phyloP scores from a whole-genome alignment of 352 stramenopile species.

The Elongisporangium anandrum region DNA sequence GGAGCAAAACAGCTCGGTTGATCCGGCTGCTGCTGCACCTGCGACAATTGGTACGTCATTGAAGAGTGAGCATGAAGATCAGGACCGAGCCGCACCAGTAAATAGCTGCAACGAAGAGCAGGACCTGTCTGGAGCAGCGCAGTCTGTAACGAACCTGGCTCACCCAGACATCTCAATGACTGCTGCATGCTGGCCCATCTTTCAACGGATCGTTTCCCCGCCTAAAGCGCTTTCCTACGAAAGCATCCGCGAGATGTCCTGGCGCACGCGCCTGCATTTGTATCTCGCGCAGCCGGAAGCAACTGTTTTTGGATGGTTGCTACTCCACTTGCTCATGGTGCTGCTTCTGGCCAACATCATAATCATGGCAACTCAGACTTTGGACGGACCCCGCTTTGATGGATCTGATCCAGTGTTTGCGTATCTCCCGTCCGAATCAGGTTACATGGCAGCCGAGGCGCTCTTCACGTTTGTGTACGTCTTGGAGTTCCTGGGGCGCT shows the following conservation, averaged over 20 bases:
- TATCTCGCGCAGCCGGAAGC: slow-evolving; percentile 39
- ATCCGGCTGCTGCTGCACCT: neutral
- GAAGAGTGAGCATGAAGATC: neutral
- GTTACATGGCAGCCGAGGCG: slow-evolving; percentile 21
- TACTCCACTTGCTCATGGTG: slow-evolving; percentile 32
- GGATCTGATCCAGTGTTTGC: slow-evolving; percentile 35
- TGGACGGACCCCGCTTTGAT: slow-evolving; percentile 48
- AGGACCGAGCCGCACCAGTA: neutral
- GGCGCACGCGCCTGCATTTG: slow-evolving; percentile 22
- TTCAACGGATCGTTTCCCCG: neutral
- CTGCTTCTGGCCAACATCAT: slow-evolving; percentile 32
- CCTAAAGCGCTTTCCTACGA: slow-evolving; percentile 1
- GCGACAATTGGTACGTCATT: neutral
- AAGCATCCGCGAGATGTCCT: slow-evolving; percentile 24
- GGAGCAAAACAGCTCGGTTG: neutral
- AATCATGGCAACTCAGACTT: slow-evolving; percentile 34
- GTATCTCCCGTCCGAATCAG: slow-evolving; percentile 25
- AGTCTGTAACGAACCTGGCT: neutral
- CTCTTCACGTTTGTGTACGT: slow-evolving; percentile 40
- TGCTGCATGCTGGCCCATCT: neutral
- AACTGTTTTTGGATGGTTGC: slow-evolving; percentile 27
- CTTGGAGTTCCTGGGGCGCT: slow-evolving; percentile 36
- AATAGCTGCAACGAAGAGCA: neutral
- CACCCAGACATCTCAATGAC: neutral
- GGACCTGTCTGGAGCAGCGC: neutral